Evolutionary conservation across 2,329 filamentous ascomycete species (phyloP), one percentile per base, ranked within the genome.

Genomic region (Penicillium brasilianum): DNA sequence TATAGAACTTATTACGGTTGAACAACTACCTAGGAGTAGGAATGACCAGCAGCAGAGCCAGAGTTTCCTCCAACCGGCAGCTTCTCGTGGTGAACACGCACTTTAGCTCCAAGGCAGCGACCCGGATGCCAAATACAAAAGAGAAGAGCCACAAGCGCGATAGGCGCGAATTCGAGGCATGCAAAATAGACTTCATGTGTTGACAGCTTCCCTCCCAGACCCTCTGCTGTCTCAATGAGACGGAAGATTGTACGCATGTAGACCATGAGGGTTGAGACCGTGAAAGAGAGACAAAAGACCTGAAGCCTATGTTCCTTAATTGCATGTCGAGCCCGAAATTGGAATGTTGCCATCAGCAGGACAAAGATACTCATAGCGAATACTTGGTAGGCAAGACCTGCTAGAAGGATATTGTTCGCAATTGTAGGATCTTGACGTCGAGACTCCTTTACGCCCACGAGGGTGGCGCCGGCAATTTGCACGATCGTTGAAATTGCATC

Each of bases 221-320:
- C 61, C 25, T 65, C 61, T 0, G 54, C 53, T 1, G 63, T 65
- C 50, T 65, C 63, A 2, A 56, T 57, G 30, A 65, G 63, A 50
- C 63, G 61, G 48, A 65, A 65, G 14, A 63, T 56, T 13, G 63
- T 65, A n/a, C 63, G 57, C 56, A 64, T 25, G 53, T 65, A 64
- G 3, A 65, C 41, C 63, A 65, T 61, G 32, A 65, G 22, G 1
- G 63, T 65, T 2, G 63, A 37, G n/a, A 65, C 30, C 11, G 63
- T 57, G 16, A 65, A 64, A 3, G 54, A 50, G 11, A 59, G 52
- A n/a, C 56, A 59, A 18, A 62, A 59, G 1, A 59, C 36, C 30
- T 18, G 52, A 13, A 59, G 18, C 3, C 60, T 20, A 22, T 57
- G 48, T 10, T 57, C 16, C 48, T 59, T 62, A 46, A 62, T 62